Percentiles rank a stretch among this genome's conserved stretches.
phyloP scores from a whole-genome alignment of 805 yeast genomes.

The Pichia californica region DNA sequence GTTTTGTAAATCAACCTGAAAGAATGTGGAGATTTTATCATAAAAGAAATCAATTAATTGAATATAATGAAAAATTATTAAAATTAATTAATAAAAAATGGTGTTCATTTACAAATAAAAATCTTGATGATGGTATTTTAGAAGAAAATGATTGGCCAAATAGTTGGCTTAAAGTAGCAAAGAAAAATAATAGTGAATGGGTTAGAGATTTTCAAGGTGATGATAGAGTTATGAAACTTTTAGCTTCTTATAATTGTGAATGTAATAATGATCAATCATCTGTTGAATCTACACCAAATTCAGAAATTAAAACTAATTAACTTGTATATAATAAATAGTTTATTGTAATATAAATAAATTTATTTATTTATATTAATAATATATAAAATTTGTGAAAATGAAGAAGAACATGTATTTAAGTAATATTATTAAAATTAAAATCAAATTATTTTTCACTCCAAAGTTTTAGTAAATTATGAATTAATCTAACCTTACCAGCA shows the following conservation, averaged over 20 bases:
- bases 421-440: too few relatives aligned
- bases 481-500: too few relatives aligned
- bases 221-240: conserved; percentile 49
- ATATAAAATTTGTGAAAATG: too few relatives aligned
- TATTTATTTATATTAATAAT: too few relatives aligned
- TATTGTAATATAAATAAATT: too few relatives aligned
- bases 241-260: conserved; percentile 39
- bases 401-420: too few relatives aligned
- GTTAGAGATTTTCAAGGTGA: conserved; percentile 67
- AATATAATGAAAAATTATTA: conserved; percentile 24
- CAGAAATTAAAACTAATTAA: too few relatives aligned
- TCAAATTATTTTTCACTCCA: too few relatives aligned
- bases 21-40: conserved; percentile 76
- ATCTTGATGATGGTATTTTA: conserved; percentile 36
- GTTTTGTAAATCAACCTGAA: conserved; percentile 69
- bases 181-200: conserved; percentile 80
- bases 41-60: conserved; percentile 44
- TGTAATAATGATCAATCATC: conserved; percentile 20
- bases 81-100: conserved; percentile 34
- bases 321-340: too few relatives aligned
- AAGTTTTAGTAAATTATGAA: too few relatives aligned
- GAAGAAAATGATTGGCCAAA: conserved; percentile 88
- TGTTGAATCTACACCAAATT: too few relatives aligned
- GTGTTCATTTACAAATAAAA: conserved; percentile 46
- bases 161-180: conserved; percentile 76